These are phyloP conservation scores for Lactarius psammicola DNA, from an alignment of 768 basidiomycete species.

Conservation along the genomic window DNA sequence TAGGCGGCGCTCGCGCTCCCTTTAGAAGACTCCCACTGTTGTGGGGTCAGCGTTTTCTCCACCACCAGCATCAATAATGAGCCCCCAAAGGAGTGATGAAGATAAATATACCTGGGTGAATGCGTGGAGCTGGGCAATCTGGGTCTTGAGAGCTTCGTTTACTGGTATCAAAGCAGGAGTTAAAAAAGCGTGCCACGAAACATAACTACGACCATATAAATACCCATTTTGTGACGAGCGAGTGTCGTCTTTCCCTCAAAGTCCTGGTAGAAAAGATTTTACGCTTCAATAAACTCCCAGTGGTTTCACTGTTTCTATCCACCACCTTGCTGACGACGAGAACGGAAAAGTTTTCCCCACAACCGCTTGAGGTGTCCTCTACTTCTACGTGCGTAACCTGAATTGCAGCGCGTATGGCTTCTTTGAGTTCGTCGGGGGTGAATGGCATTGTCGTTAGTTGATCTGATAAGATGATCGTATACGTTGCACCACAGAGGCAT, in stretches of 20 bases:
- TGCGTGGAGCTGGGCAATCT: constrained; percentile 81
- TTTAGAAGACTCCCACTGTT: constrained; percentile 57
- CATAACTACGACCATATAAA: constrained; percentile 27
- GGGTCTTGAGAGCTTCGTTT: constrained; percentile 68
- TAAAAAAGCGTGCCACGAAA: background rate
- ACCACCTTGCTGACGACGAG: constrained; percentile 74
- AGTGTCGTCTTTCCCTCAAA: constrained; percentile 83
- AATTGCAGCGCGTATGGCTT: constrained; percentile 60
- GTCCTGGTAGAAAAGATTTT: constrained; percentile 40
- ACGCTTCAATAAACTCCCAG: too few species aligned
- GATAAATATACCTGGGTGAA: constrained; percentile 70
- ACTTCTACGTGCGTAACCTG: constrained; percentile 69
- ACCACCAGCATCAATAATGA: background rate
- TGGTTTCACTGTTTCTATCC: constrained; percentile 10
- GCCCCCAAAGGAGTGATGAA: background rate
- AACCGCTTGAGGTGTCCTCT: constrained; percentile 74
- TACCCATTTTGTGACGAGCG: constrained; percentile 70
- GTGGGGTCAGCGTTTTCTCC: constrained; percentile 73
- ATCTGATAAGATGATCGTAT: constrained; percentile 3
- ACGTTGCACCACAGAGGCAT: too few species aligned
- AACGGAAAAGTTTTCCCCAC: constrained; percentile 75
- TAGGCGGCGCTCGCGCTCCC: constrained; percentile 30
- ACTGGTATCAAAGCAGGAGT: constrained; percentile 44
- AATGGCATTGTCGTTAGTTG: constrained; percentile 53
- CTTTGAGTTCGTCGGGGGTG: constrained; percentile 53